Percentiles rank a stretch among this genome's conserved stretches.
These are phyloP conservation scores for Curvularia sp. DNA, from an alignment of 2,329 filamentous ascomycete species.

Conservation along the genomic window DNA sequence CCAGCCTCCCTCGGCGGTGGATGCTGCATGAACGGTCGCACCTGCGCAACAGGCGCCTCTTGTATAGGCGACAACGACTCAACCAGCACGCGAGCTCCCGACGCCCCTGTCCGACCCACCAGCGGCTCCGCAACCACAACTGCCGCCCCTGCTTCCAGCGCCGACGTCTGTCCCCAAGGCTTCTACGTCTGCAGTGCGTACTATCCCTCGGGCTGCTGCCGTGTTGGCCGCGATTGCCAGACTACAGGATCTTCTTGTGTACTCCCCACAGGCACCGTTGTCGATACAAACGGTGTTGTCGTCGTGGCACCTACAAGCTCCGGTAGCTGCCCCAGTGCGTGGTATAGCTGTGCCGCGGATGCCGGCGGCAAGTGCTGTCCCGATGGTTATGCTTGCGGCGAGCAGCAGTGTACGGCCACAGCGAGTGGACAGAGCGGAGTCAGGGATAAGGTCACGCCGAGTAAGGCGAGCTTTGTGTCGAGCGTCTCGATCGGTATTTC, in stretches of 20 bases:
- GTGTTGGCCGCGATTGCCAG: constrained; percentile 83
- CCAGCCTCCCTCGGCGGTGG: constrained; percentile 57
- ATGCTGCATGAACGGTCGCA: constrained; percentile 56
- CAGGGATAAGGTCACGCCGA: constrained; percentile 47
- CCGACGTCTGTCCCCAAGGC: constrained; percentile 75
- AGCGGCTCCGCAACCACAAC: constrained; percentile 48
- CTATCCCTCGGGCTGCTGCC: constrained; percentile 84
- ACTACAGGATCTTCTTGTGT: constrained; percentile 74
- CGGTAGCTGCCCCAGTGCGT: constrained; percentile 73
- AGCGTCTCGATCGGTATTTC: constrained; percentile 42
- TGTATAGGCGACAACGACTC: constrained; percentile 46
- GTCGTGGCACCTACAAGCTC: constrained; percentile 68
- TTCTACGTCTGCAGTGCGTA: constrained; percentile 90
- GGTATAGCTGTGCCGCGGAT: constrained; percentile 74
- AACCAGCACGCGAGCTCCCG: constrained; percentile 46
- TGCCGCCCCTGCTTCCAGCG: constrained; percentile 72
- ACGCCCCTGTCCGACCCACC: constrained; percentile 54
- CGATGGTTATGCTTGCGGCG: constrained; percentile 53
- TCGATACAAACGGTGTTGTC: constrained; percentile 70
- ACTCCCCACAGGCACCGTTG: constrained; percentile 62
- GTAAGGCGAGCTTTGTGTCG: constrained; percentile 39
- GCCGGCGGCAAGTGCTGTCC: constrained; percentile 84
- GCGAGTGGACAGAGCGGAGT: constrained; percentile 37
- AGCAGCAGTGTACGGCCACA: constrained; percentile 48
- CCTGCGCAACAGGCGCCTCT: constrained; percentile 51